A percentile compares a stretch with the other conserved stretches of the same genome.
phyloP scores from a whole-genome alignment of 805 yeast genomes.

The Lipomyces anomalus region DNA sequence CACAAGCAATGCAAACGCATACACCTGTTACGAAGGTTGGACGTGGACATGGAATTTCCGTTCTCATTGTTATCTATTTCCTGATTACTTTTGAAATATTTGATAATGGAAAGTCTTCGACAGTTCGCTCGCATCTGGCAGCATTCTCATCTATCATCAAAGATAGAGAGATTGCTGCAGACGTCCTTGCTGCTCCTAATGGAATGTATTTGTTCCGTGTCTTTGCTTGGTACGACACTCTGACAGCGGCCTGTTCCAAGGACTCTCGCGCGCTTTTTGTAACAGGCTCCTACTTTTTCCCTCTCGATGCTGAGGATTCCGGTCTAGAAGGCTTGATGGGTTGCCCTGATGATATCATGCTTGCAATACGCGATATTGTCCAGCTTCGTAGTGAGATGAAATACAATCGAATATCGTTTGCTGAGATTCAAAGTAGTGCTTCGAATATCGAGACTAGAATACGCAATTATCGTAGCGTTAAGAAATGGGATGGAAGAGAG shows the following conservation, averaged over 20 bases:
- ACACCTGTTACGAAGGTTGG: conserved; percentile 3
- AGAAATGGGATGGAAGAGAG: conserved; percentile 21
- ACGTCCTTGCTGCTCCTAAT: conserved; percentile 16
- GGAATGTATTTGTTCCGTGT: conserved; percentile 20
- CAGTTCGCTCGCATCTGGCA: conserved; percentile 20
- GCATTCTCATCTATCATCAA: conserved; percentile 19
- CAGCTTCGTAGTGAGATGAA: conserved; percentile 14
- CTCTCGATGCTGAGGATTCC: conserved; percentile 10
- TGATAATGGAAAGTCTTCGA: conserved; percentile 17
- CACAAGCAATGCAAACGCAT: background rate
- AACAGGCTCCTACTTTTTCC: conserved; percentile 18
- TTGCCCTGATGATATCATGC: conserved; percentile 20
- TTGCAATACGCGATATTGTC: conserved; percentile 19
- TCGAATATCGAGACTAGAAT: conserved; percentile 15
- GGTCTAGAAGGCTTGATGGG: conserved; percentile 22
- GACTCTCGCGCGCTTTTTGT: conserved; percentile 19
- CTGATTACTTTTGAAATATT: conserved; percentile 18
- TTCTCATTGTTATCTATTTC: conserved; percentile 18
- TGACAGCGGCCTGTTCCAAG: conserved; percentile 16
- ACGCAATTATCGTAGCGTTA: conserved; percentile 10
- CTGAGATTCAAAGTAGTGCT: conserved; percentile 16
- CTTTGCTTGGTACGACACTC: conserved; percentile 22
- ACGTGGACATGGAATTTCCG: conserved; percentile 19
- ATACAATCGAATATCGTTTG: conserved; percentile 12
- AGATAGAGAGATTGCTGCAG: conserved; percentile 20